Evolutionary conservation across 495 filamentous ascomycete species (phyloP).

Genomic region (Penicillium macrosclerotiorum): DNA sequence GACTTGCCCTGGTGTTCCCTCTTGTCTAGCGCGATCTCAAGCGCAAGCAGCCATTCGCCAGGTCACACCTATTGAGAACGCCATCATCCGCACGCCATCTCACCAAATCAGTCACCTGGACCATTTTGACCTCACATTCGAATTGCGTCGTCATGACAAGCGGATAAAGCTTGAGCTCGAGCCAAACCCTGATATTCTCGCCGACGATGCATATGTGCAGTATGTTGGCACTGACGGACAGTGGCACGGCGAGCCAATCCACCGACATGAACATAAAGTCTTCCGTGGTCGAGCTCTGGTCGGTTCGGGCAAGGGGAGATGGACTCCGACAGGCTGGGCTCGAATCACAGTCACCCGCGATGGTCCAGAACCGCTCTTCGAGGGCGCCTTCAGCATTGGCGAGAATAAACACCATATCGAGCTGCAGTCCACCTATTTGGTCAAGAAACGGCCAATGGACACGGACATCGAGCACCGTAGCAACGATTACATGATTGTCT

Average conservation of each 20-base stretch:
- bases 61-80: slow-evolving; percentile 69
- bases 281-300: slow-evolving; percentile 80
- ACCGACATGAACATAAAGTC: slow-evolving; percentile 71
- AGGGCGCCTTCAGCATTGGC: slow-evolving; percentile 81
- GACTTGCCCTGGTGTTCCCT: not conserved
- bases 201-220: slow-evolving; percentile 68
- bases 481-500: slow-evolving; percentile 86
- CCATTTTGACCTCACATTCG: slow-evolving; percentile 79
- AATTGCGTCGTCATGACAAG: slow-evolving; percentile 62
- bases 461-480: slow-evolving; percentile 57
- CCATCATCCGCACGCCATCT: slow-evolving; percentile 73
- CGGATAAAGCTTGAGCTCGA: slow-evolving; percentile 77
- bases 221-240: slow-evolving; percentile 72
- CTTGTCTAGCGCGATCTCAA: slow-evolving; percentile 61
- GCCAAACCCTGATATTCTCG: slow-evolving; percentile 88
- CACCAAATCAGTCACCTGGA: slow-evolving; percentile 76
- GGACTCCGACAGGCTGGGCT: slow-evolving; percentile 84
- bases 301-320: slow-evolving; percentile 58
- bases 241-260: slow-evolving; percentile 58
- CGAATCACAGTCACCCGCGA: slow-evolving; percentile 75
- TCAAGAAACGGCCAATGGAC: slow-evolving; percentile 72
- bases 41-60: slow-evolving; percentile 73
- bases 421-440: slow-evolving; percentile 67
- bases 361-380: slow-evolving; percentile 77
- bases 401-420: slow-evolving; percentile 88